These are phyloP conservation scores for Chlamydomonas sphaeroides DNA, from an alignment of 139 green algal genomes.

Conservation along the genomic window DNA sequence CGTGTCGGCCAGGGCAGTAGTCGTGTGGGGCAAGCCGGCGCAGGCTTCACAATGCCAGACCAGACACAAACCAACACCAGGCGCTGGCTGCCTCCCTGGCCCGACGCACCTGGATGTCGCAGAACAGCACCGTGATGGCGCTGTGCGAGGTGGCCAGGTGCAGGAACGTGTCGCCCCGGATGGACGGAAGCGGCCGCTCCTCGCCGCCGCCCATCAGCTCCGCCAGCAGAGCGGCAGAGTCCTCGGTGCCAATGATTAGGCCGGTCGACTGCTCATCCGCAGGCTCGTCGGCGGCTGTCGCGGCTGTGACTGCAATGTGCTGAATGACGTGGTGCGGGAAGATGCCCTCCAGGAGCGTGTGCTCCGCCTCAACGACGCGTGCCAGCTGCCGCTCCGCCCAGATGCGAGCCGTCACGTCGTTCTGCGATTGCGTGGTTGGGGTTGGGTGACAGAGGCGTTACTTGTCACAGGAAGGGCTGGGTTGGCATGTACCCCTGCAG, in stretches of 20 bases:
- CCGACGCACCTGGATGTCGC: slow-evolving; percentile 18
- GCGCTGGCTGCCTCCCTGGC: no score
- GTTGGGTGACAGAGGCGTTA: no score
- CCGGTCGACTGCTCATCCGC: no score
- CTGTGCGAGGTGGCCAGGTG: not conserved
- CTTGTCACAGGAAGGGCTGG: no score
- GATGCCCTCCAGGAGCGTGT: slow-evolving; percentile 26
- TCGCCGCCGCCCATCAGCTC: not conserved
- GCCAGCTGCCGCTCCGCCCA: not conserved
- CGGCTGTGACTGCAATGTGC: not conserved
- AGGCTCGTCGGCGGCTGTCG: not conserved
- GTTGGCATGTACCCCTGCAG: no score
- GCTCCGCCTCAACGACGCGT: not conserved
- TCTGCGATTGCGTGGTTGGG: no score
- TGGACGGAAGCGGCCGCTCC: not conserved
- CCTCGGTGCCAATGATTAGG: no score
- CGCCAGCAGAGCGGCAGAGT: not conserved
- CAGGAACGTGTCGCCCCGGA: slow-evolving; percentile 10
- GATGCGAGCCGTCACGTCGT: not conserved
- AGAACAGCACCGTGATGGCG: slow-evolving; percentile 7
- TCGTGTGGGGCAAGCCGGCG: no score
- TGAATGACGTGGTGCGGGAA: slow-evolving; percentile 28
- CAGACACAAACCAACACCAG: no score
- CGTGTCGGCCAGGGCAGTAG: not conserved
- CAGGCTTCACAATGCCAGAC: no score